These are phyloP conservation scores for Tricholoma hemisulphureum DNA, from an alignment of 768 basidiomycete species.

Conservation along the genomic window DNA sequence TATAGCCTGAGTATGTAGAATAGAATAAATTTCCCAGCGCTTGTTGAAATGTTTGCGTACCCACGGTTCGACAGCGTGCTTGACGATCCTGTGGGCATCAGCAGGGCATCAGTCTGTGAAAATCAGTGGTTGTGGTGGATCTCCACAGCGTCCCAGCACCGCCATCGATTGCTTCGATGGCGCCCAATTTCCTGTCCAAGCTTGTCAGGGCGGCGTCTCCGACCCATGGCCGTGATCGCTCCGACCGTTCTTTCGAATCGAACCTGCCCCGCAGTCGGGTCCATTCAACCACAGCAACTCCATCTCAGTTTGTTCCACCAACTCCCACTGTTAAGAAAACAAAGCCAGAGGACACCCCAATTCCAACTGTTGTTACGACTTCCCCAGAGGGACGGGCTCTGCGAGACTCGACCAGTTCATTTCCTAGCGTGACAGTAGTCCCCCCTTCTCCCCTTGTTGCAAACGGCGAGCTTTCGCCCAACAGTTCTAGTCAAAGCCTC, in stretches of 20 bases:
- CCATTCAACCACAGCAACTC: constrained; percentile 16
- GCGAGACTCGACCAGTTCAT: constrained; percentile 30
- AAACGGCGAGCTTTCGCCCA: constrained; percentile 23
- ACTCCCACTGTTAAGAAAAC: background rate
- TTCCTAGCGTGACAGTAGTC: constrained; percentile 44
- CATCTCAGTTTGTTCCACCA: constrained; percentile 10
- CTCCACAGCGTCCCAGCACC: too few relatives aligned
- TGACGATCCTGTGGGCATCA: too few relatives aligned
- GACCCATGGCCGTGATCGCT: constrained; percentile 28
- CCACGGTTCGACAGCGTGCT: too few relatives aligned
- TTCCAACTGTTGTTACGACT: constrained; percentile 24
- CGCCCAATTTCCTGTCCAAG: constrained; percentile 39
- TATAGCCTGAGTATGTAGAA: too few relatives aligned
- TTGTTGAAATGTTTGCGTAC: too few relatives aligned
- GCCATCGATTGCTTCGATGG: constrained; percentile 19
- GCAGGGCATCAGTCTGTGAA: too few relatives aligned
- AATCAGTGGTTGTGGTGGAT: too few relatives aligned
- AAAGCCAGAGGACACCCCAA: constrained; percentile 5
- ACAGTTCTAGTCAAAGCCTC: constrained; percentile 25
- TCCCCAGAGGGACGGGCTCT: constrained; percentile 13
- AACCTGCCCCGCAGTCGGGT: constrained; percentile 22
- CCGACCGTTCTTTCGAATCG: constrained; percentile 27
- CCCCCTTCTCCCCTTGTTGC: constrained; percentile 43
- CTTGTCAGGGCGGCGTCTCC: constrained; percentile 33
- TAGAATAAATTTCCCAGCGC: too few relatives aligned